Evolutionary conservation across 1,284 basidiomycete genomes (phyloP), one percentile per base, ranked within the genome.

Genomic region (Cutaneotrichosporon curvatum): DNA sequence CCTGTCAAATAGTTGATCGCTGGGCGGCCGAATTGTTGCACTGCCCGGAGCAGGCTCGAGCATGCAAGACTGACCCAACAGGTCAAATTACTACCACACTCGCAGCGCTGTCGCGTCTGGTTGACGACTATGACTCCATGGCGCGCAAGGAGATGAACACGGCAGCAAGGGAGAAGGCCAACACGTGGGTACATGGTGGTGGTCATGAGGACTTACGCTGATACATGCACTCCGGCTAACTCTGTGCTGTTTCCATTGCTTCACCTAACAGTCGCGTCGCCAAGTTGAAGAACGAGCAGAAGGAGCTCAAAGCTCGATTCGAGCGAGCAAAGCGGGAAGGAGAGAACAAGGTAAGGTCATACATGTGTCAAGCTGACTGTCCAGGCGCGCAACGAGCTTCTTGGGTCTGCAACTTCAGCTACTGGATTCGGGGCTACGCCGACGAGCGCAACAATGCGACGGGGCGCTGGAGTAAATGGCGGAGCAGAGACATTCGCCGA

Each of bases 101-200:
- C 16, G 80, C 87, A n/a, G 89, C 88, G 2, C 83, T 96, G 77
- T 82, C 87, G 46, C 76, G 91, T 47, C 88, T 92, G 46, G 82
- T 95, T 55, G 90, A 95, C 59, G 92, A 97, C 64, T 96, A 94
- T 64, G 91, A 95, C 63, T 84, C 86, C 11, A 90, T 96, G 87
- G 87, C 87, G 1, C 86, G 84, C 73, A 79, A 90, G 55, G 91
- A 96, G 70, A 88, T 95, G 62, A 86, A 94, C 44, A 88, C 87
- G 58, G 83, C 85, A 34, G 94, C 94, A 72, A 82, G 89, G 67
- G 90, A 94, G 74, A 96, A 96, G 73, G 92, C 90, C 0, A 78
- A 85, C 65, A 84, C 86, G 88, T 91, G 63, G 62, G 81, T 44
- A 7, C 25, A n/a, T n/a, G n/a, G n/a, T n/a, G n/a, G n/a, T n/a